Evolutionary conservation across 176 grass and related monocot species (phyloP), one percentile per base, ranked within the genome.

Genomic region (Lolium rigidum): DNA sequence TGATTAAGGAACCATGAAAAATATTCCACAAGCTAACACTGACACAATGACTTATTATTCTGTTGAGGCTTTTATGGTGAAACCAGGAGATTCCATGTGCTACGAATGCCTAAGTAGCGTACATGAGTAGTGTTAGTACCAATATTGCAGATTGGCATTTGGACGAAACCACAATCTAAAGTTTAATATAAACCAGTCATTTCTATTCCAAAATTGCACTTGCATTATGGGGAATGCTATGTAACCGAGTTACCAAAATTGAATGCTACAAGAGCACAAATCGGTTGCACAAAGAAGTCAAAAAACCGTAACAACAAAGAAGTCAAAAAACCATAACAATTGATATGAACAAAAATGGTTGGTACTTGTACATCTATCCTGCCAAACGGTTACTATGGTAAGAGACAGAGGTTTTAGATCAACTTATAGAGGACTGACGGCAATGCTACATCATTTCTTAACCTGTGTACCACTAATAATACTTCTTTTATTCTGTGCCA

Each of bases 301-400:
- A 31, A 70, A 82, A 58, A 16, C 6, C 16, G 72, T 31, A 49
- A 37, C 37, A 21, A 49, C 26, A 28, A 28, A 28, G 26, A 28
- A 28, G 26, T 28, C 26, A 28, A 31, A 70, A 82, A 58, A 16
- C 6, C 16, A 83, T 31, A 49, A 37, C 37, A 21, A 49, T 43
- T 56, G 18, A 56, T 82, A 70, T 56, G 64, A 83, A 83, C n/a
- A 58, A 72, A 43, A 70, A 39, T 21, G 11, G 38, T 24, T 25
- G 7, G 18, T 69, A 83, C 20, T 60, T 47, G 16, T 52, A 75
- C 66, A 82, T 79, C 77, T 61, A 50, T 91, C 87, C 85, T 86
- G 69, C 3, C 31, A 38, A 82, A 41, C 15, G n/a, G 10, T 47
- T 64, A 43, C 26, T 70, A 78, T 14, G n/a, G 35, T 46, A 56